These are phyloP conservation scores for Fennellomyces sp. DNA, from an alignment of 371 early-diverging fungal genomes.

Conservation along the genomic window DNA sequence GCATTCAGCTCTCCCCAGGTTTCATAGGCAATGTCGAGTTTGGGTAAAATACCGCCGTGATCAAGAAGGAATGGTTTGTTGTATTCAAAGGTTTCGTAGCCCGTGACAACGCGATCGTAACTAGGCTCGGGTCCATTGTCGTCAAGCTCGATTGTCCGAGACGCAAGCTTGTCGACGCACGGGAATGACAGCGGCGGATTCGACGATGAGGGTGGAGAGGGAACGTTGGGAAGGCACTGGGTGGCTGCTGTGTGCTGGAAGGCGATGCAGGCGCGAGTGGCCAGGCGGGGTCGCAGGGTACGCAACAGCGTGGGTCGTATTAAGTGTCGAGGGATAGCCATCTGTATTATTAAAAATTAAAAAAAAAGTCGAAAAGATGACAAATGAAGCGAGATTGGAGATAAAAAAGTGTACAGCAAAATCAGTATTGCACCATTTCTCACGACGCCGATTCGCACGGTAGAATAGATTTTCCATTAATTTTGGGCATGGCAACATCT, in stretches of 20 bases:
- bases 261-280: background rate
- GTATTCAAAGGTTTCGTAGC: conserved; percentile 75
- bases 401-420: too few species aligned
- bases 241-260: conserved; percentile 3
- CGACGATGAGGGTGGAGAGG: conserved; percentile 26
- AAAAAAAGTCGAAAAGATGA: background rate
- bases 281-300: too few species aligned
- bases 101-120: conserved; percentile 84
- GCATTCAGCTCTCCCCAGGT: conserved; percentile 83
- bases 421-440: too few species aligned
- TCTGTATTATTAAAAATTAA: background rate
- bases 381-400: conserved; percentile 2
- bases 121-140: conserved; percentile 86
- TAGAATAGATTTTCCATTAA: too few species aligned
- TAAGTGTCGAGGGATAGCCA: background rate
- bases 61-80: conserved; percentile 73
- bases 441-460: too few species aligned
- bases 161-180: conserved; percentile 73
- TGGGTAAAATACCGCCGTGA: conserved; percentile 83
- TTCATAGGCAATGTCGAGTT: conserved; percentile 81
- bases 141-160: conserved; percentile 69
- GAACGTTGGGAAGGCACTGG: background rate
- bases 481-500: too few species aligned
- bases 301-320: background rate
- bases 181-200: conserved; percentile 80